Evolutionary conservation across 495 filamentous ascomycete species (phyloP).

Genomic region (Neurospora sp.): DNA sequence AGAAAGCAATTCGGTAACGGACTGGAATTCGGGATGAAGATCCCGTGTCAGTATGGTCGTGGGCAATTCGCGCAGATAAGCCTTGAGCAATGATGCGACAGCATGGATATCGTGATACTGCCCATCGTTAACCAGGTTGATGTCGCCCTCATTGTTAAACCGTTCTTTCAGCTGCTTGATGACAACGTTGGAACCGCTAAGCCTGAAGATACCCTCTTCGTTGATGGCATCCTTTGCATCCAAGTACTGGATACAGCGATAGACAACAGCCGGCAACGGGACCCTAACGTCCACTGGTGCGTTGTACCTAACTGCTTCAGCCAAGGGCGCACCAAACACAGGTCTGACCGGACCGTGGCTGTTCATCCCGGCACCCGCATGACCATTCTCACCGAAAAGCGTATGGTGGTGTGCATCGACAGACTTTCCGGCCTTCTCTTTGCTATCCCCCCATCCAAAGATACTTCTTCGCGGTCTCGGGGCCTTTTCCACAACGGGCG

Average conservation of each 20-base stretch:
- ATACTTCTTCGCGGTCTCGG: slow-evolving; percentile 77
- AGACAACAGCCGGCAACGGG: slow-evolving; percentile 87
- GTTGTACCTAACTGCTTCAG: slow-evolving; percentile 76
- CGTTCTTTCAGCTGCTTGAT: slow-evolving; percentile 84
- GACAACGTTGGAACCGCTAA: slow-evolving; percentile 88
- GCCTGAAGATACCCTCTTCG: slow-evolving; percentile 93
- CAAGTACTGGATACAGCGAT: slow-evolving; percentile 91
- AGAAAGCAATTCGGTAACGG: slow-evolving; percentile 63
- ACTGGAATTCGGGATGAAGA: slow-evolving; percentile 78
- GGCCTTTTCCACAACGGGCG: slow-evolving; percentile 55
- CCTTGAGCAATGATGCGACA: slow-evolving; percentile 85
- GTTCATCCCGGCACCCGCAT: slow-evolving; percentile 9
- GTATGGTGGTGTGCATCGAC: slow-evolving; percentile 39
- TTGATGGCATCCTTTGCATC: slow-evolving; percentile 67
- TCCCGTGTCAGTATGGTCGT: slow-evolving; percentile 84
- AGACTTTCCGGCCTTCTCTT: slow-evolving; percentile 38
- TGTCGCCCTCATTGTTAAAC: slow-evolving; percentile 89
- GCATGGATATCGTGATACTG: slow-evolving; percentile 94
- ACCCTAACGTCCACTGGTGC: slow-evolving; percentile 59
- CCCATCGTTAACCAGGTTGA: slow-evolving; percentile 74
- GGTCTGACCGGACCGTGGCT: slow-evolving; percentile 53
- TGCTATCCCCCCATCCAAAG: slow-evolving; percentile 62
- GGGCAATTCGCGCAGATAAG: slow-evolving; percentile 88
- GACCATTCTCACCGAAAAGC: slow-evolving; percentile 23
- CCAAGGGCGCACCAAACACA: slow-evolving; percentile 78